phyloP scores from a whole-genome alignment of 441 rosid genomes.

The Omphalea diandra region DNA sequence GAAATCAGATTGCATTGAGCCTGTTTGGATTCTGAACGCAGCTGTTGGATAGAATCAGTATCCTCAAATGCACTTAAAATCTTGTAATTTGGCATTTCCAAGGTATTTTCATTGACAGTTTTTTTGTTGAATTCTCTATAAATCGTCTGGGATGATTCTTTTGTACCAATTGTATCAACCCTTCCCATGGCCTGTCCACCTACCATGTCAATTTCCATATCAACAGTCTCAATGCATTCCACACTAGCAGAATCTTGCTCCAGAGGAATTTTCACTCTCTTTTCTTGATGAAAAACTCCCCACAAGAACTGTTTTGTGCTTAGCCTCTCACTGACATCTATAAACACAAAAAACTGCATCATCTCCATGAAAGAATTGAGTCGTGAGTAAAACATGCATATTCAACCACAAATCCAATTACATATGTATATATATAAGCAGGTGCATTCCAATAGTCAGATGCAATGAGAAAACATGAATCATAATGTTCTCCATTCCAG shows the following conservation, averaged over 20 bases:
- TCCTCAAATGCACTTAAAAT: constrained; percentile 1
- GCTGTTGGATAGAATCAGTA: constrained; percentile 3
- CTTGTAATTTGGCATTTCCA: background rate
- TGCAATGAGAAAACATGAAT: too few species aligned
- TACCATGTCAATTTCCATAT: constrained; percentile 44
- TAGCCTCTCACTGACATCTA: constrained; percentile 30
- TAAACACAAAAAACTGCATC: constrained; percentile 7
- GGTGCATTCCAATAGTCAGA: too few species aligned
- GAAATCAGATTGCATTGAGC: background rate
- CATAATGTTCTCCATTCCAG: too few species aligned
- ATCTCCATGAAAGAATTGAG: background rate
- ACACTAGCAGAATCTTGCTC: constrained; percentile 6
- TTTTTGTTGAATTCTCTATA: background rate
- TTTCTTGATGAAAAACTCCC: constrained; percentile 37
- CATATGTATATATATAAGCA: background rate
- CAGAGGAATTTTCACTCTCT: constrained; percentile 15
- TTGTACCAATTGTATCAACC: constrained; percentile 27
- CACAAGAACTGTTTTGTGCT: constrained; percentile 32
- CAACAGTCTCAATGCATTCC: constrained; percentile 17
- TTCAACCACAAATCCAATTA: background rate
- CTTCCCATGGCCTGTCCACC: constrained; percentile 33
- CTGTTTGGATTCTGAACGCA: background rate
- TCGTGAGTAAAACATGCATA: background rate
- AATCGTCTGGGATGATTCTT: background rate
- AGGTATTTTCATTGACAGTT: background rate